Evolutionary conservation across 2,329 filamentous ascomycete genomes (phyloP), one percentile per base, ranked within the genome.

Genomic region (Exophiala alcalophila): DNA sequence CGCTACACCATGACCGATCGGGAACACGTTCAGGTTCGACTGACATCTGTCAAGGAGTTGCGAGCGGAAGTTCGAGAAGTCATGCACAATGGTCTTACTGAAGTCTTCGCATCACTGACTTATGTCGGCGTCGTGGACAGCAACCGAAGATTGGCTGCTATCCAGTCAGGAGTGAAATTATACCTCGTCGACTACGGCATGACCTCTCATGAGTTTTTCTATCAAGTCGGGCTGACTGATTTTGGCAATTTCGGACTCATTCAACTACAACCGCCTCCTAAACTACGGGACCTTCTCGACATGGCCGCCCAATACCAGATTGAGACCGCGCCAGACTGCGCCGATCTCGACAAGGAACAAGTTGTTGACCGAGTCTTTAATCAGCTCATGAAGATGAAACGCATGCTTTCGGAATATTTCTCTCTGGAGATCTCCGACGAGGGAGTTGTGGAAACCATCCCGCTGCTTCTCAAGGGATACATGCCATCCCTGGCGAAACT

Each of bases 71-170:
- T 97, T 10, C 83, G 90, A 14, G 82, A 87, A 24, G 74, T 80
- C 3, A 87, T 90, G 72, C 89, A 98, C 65, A 80, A 83, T 54
- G 84, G 84, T 39, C 73, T 98, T 25, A 94, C 87, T 0, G 89
- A 96, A 45, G 80, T 92, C 10, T 86, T 97, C 57, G 81, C 86
- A 9, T 82, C 81, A 14, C 89, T 94, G 61, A 95, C 87, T 1
- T 98, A 96, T 62, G 86, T 98, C 33, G 92, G 92, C 2, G 74
- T 98, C 18, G 87, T 97, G 1, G 92, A 98, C 59, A 85, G 91
- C 58, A 78, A 76, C 27, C 83, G 88, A 35, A 85, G 92, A 8
- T 78, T 98, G 9, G 90, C 83, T n/a, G 89, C 92, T 11, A 85
- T 98, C 25, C 92, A 98, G 66, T 83, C 86, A 24, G 92, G 91